Evolutionary conservation across 352 stramenopile genomes (phyloP), one percentile per base, ranked within the genome.

Genomic region (Globisporangium cederbergense): DNA sequence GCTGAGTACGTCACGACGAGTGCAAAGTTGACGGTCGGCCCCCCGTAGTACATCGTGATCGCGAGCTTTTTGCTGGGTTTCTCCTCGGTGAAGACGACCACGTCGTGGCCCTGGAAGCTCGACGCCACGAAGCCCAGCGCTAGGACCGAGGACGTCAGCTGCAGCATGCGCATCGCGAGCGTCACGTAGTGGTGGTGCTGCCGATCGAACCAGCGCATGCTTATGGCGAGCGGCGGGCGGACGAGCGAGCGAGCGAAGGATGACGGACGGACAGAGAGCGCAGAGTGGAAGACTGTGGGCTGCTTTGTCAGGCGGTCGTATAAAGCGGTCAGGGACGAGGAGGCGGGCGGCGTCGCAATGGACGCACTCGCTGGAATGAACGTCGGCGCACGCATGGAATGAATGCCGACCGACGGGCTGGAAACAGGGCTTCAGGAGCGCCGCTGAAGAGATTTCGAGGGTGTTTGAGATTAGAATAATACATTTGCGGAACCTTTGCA

Each of bases 1-100:
- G n/a, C 77, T 8, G 76, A 74, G 65, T 86, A 92, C 38, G 74
- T 81, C 45, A 89, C 75, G 42, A 92, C 50, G 54, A 92, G 64
- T 56, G 77, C 74, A 58, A 90, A 90, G 64, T 77, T 89, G 25
- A 84, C 66, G 13, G 72, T 67, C 22, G 83, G 79, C 9, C 83
- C 79, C 51, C 83, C 83, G 53, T 81, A 81, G 60, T 86, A 79
- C 52, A 83, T 74, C 8, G 83, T 79, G 43, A 86, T 71, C 8
- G 75, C 76, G 60, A 92, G 16, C 22, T 77, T 65, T 0, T 81
- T 62, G 1, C n/a, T 1, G 34, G 72, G 52, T 28, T 54, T 52
- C 0, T 66, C 58, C 0, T 66, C 32, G 9, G 52, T 61, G 3
- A 53, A 22, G 38, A 86, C 46, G 0, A 60, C 58, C 14, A 84